A percentile compares a stretch with the other conserved stretches of the same genome.
These are phyloP conservation scores for Lenzites betulinus DNA, from an alignment of 768 basidiomycete species.

Conservation along the genomic window DNA sequence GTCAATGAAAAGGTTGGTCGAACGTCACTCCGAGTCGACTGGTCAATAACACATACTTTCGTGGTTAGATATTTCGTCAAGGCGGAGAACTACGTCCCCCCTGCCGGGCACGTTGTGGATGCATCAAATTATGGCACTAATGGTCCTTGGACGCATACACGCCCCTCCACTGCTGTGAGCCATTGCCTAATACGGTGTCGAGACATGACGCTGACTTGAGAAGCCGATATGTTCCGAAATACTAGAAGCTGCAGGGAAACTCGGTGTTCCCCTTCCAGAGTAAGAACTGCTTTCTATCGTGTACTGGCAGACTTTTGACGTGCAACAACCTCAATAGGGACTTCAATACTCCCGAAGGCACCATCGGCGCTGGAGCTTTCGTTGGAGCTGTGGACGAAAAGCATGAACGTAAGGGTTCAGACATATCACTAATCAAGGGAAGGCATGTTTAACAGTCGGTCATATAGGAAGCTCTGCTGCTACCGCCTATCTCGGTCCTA, in stretches of 20 bases:
- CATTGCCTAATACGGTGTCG: no score
- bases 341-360: slow-evolving; percentile 20
- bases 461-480: slow-evolving; percentile 29
- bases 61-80: slow-evolving; percentile 25
- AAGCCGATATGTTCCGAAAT: slow-evolving; percentile 8
- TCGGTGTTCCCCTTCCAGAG: slow-evolving; percentile 7
- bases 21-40: neutral
- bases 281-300: neutral
- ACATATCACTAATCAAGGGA: no score
- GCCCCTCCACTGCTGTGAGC: slow-evolving; percentile 4
- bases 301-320: no score
- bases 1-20: slow-evolving; percentile 17
- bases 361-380: slow-evolving; percentile 20
- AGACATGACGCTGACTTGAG: neutral
- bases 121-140: slow-evolving; percentile 3
- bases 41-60: neutral
- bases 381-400: slow-evolving; percentile 21
- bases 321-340: no score
- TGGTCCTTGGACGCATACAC: slow-evolving; percentile 7
- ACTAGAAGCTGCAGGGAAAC: neutral
- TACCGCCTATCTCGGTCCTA: slow-evolving; percentile 27
- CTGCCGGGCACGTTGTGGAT: slow-evolving; percentile 1
- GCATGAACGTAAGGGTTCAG: slow-evolving; percentile 23
- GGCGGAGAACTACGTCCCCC: slow-evolving; percentile 22
- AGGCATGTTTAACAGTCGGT: no score